Evolutionary conservation across 1,284 basidiomycete genomes (phyloP), one percentile per base, ranked within the genome.

Genomic region (Thelephora terrestris): DNA sequence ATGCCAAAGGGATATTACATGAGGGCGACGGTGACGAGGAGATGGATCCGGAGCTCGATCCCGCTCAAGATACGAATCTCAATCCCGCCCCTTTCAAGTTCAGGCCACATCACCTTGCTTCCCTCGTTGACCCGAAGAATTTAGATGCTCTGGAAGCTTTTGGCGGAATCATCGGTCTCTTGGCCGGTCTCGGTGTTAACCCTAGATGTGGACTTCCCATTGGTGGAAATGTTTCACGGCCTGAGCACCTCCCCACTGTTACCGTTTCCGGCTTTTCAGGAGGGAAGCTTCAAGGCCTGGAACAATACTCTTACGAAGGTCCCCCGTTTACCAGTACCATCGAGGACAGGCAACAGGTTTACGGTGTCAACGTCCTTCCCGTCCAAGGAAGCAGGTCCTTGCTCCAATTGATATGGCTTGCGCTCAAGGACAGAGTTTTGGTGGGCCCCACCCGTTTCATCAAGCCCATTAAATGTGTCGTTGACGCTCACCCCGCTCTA

Each of bases 361-460:
- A 85, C 60, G 95, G 95, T 35, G 69, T 73, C 52, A 99, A 99
- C 61, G 63, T 85, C 23, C 72, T 98, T 1, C 95, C 95, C 1
- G 68, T 69, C 5, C 79, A 90, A 37, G 74, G 79, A 50, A 81
- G 78, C 55, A 98, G 96, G 69, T 79, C 77, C 24, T 71, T 99
- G 18, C 70, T 92, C 40, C 71, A 76, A 54, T 75, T 99, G 37
- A 97, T 97, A 91, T 96, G 88, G 88, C 68, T 88, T 32, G 94
- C 95, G 2, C 71, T 97, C 61, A 91, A 95, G 68, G 95, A 98
- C 69, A 97, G 94, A 71, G 90, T 97, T 56, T 69, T 97, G 66
- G 88, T 89, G 55, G 57, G 85, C 69, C 16, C 16, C 32, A 42
- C 39, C 45, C 45, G 17, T 29, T 43, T 35, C 7, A 38, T n/a